Evolutionary conservation across 169 alveolate species (phyloP).

Genomic region (Babesia gibsoni): DNA sequence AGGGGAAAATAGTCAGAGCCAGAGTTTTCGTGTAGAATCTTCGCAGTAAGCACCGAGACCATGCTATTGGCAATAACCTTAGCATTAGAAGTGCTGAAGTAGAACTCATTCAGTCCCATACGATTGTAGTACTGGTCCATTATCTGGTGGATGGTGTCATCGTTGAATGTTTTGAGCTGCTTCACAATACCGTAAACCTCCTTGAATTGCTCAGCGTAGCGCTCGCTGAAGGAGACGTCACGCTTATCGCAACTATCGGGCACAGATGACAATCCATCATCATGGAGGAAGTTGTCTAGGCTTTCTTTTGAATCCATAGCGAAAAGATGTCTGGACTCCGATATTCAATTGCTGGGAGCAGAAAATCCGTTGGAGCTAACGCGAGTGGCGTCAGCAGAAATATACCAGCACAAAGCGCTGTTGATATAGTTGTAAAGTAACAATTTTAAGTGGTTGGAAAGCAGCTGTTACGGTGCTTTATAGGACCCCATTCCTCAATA

Average conservation of each 20-base stretch:
- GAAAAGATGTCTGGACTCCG: neutral
- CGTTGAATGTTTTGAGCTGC: conserved; percentile 49
- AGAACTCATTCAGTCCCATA: conserved; percentile 77
- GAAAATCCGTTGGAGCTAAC: too few species aligned
- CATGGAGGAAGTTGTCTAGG: conserved; percentile 34
- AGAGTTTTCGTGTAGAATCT: conserved; percentile 72
- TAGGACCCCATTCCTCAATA: too few species aligned
- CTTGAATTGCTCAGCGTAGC: conserved; percentile 44
- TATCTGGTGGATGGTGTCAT: conserved; percentile 62
- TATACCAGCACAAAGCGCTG: neutral
- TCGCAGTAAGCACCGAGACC: conserved; percentile 80
- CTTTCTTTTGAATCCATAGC: neutral
- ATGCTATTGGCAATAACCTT: conserved; percentile 74
- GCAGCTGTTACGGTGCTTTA: too few species aligned
- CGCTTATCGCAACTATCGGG: neutral
- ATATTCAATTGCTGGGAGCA: too few species aligned
- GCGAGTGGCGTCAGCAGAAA: neutral
- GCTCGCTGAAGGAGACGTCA: conserved; percentile 50
- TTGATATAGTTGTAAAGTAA: too few species aligned
- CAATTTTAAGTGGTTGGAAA: too few species aligned
- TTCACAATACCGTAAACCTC: conserved; percentile 50
- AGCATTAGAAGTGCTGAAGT: conserved; percentile 76
- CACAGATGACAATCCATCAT: conserved; percentile 50
- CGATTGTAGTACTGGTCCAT: conserved; percentile 75
- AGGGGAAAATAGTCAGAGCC: conserved; percentile 77